phyloP scores from a whole-genome alignment of 192 early-diverging fungal species.

The Podila epigama region DNA sequence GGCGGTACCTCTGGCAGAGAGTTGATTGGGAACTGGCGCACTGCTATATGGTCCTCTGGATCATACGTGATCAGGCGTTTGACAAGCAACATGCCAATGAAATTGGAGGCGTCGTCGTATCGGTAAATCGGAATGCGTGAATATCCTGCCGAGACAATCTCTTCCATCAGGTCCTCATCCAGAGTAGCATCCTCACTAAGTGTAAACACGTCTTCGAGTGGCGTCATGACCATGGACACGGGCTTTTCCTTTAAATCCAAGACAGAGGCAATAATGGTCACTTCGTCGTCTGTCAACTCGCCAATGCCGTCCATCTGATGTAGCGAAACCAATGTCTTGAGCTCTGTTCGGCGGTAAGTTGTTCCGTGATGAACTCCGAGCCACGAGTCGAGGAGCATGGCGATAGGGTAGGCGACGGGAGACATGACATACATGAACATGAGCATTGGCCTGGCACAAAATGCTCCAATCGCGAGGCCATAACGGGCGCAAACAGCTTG shows the following conservation, averaged over 20 bases:
- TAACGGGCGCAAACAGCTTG: conserved; percentile 90
- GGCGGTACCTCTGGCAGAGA: conserved; percentile 32
- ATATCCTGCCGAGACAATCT: conserved; percentile 67
- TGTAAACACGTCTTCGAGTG: conserved; percentile 65
- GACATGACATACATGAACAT: conserved; percentile 59
- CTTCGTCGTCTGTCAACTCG: conserved; percentile 67
- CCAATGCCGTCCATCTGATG: conserved; percentile 72
- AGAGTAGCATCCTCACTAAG: conserved; percentile 58
- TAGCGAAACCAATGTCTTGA: conserved; percentile 78
- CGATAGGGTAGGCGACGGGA: conserved; percentile 83
- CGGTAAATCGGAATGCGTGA: conserved; percentile 71
- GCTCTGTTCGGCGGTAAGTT: conserved; percentile 75
- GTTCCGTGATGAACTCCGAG: conserved; percentile 83
- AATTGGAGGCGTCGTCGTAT: conserved; percentile 8
- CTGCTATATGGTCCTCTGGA: conserved; percentile 61
- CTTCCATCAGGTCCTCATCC: conserved; percentile 57
- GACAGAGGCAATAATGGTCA: conserved; percentile 72
- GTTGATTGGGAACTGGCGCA: conserved; percentile 56
- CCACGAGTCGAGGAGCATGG: conserved; percentile 80
- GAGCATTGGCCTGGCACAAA: conserved; percentile 66
- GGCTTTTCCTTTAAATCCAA: conserved; percentile 70
- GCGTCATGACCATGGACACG: conserved; percentile 69
- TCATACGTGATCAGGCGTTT: conserved; percentile 60
- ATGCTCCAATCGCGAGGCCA: conserved; percentile 89
- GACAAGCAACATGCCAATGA: conserved; percentile 15